Percentiles rank a stretch among this genome's conserved stretches.
phyloP scores from a whole-genome alignment of 2,329 filamentous ascomycete genomes.

The Epichloe aotearoae region DNA sequence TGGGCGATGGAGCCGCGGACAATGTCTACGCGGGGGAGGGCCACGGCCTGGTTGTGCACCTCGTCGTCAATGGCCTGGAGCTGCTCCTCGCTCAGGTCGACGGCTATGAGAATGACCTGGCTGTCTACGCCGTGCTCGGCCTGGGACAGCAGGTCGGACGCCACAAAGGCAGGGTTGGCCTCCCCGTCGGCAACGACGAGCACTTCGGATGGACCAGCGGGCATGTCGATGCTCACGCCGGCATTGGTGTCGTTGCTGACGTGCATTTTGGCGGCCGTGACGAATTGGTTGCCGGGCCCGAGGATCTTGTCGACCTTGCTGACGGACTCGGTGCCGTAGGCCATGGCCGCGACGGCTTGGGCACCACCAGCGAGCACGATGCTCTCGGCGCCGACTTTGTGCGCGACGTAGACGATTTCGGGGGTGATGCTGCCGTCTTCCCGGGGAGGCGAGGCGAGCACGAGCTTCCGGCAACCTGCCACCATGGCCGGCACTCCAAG shows the following conservation, averaged over 20 bases:
- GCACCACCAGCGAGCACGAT: constrained; percentile 93
- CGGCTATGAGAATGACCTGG: constrained; percentile 82
- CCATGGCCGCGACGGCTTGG: constrained; percentile 91
- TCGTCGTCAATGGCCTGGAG: constrained; percentile 81
- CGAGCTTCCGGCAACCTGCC: constrained; percentile 88
- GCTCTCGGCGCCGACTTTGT: constrained; percentile 91
- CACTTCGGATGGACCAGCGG: constrained; percentile 89
- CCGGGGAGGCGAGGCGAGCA: constrained; percentile 82
- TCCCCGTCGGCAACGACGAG: constrained; percentile 86
- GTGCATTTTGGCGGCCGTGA: constrained; percentile 96
- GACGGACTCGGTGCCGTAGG: constrained; percentile 89
- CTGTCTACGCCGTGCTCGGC: constrained; percentile 95
- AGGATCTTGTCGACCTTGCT: constrained; percentile 98
- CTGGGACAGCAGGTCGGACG: constrained; percentile 86
- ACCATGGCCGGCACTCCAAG: constrained; percentile 96
- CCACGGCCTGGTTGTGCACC: constrained; percentile 74
- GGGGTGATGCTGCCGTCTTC: constrained; percentile 77
- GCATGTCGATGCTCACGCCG: constrained; percentile 95
- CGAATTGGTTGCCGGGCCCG: constrained; percentile 94
- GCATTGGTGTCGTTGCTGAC: constrained; percentile 96
- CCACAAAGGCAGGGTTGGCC: constrained; percentile 87
- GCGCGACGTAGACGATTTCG: constrained; percentile 92
- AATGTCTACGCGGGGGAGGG: constrained; percentile 82
- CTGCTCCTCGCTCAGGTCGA: constrained; percentile 61
- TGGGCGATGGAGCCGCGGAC: constrained; percentile 82